phyloP scores from a whole-genome alignment of 495 filamentous ascomycete genomes.

The Collariella sp. region DNA sequence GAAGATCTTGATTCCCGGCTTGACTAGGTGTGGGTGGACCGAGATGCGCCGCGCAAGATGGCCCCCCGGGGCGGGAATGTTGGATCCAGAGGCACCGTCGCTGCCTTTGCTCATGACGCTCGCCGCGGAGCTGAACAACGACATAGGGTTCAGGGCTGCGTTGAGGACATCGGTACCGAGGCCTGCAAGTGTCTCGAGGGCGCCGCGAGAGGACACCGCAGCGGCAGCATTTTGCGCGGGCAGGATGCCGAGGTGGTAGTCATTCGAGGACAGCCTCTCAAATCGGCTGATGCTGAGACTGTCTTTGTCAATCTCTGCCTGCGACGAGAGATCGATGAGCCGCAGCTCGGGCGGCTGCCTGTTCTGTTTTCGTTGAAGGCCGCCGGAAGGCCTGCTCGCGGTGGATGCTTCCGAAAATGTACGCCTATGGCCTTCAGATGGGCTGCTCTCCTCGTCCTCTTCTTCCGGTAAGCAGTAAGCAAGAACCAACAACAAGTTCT shows the following conservation, averaged over 20 bases:
- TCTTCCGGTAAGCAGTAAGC: slow-evolving; percentile 71
- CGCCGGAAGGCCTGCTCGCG: slow-evolving; percentile 47
- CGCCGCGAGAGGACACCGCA: slow-evolving; percentile 57
- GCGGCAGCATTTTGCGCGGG: slow-evolving; percentile 58
- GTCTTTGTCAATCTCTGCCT: slow-evolving; percentile 69
- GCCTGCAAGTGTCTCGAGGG: slow-evolving; percentile 56
- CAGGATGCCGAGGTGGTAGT: slow-evolving; percentile 83
- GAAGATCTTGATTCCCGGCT: slow-evolving; percentile 81
- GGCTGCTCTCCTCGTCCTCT: slow-evolving; percentile 23
- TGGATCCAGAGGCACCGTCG: slow-evolving; percentile 30
- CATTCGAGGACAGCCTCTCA: slow-evolving; percentile 74
- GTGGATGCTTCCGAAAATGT: slow-evolving; percentile 34
- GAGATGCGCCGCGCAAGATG: slow-evolving; percentile 28
- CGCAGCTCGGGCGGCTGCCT: slow-evolving; percentile 80
- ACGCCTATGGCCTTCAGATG: slow-evolving; percentile 26
- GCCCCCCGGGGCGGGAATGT: slow-evolving; percentile 13
- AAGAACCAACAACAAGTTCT: slow-evolving; percentile 79
- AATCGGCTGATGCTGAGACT: slow-evolving; percentile 74
- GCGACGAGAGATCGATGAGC: slow-evolving; percentile 75
- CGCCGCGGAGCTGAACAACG: slow-evolving; percentile 77
- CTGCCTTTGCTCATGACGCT: slow-evolving; percentile 71
- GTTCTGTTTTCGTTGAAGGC: slow-evolving; percentile 58
- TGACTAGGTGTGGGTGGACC: slow-evolving; percentile 41
- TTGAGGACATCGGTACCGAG: slow-evolving; percentile 61
- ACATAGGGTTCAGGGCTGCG: slow-evolving; percentile 71